These are phyloP conservation scores for Saitoella complicata DNA, from an alignment of 805 yeast species.

Conservation along the genomic window DNA sequence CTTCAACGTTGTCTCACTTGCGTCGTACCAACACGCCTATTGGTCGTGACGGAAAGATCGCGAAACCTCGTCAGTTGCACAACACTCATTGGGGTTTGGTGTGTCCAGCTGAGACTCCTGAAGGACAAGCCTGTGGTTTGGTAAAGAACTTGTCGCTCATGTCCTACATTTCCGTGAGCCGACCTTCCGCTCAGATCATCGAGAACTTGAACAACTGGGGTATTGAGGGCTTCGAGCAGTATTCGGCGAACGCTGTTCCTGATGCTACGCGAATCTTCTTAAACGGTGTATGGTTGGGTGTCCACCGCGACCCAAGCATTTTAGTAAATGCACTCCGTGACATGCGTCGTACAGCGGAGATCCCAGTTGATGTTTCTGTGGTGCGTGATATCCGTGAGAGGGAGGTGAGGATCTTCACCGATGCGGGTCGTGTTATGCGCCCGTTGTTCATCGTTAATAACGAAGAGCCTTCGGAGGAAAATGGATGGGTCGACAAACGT, in stretches of 20 bases:
- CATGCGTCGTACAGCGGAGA: conserved; percentile 87
- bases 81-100: conserved; percentile 99
- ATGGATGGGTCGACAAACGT: conserved; percentile 19
- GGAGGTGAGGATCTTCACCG: conserved; percentile 91
- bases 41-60: conserved; percentile 97
- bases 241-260: conserved; percentile 79
- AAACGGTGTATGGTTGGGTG: conserved; percentile 99
- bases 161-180: conserved; percentile 96
- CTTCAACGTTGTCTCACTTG: conserved; percentile 95
- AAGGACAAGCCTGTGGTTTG: conserved; percentile 99
- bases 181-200: conserved; percentile 88
- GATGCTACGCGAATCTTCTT: conserved; percentile 89
- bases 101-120: conserved; percentile 99
- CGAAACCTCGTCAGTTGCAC: conserved; percentile 97
- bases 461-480: conserved; percentile 29
- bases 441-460: conserved; percentile 90
- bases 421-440: conserved; percentile 96
- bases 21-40: conserved; percentile 98
- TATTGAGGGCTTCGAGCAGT: conserved; percentile 93
- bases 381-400: conserved; percentile 93
- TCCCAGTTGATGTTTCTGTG: conserved; percentile 89
- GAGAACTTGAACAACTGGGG: conserved; percentile 98
- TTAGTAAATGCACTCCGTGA: conserved; percentile 81
- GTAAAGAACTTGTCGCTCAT: conserved; percentile 90
- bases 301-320: conserved; percentile 89